These are phyloP conservation scores for Nakazawaea wyomingensis DNA, from an alignment of 805 yeast species.

Conservation along the genomic window DNA sequence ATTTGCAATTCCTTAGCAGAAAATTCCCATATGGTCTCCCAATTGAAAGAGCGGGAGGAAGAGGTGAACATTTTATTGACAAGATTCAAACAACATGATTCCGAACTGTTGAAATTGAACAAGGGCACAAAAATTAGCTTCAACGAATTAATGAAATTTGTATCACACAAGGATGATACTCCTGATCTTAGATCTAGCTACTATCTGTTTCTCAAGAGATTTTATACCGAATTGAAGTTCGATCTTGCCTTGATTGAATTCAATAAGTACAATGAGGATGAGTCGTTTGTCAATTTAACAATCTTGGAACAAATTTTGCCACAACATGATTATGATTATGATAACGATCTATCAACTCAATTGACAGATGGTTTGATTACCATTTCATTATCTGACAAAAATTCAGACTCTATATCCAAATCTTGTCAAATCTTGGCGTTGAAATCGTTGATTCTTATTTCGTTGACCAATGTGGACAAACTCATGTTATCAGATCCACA, in stretches of 20 bases:
- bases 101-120: background rate
- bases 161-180: background rate
- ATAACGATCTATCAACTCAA: background rate
- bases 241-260: background rate
- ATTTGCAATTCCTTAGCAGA: constrained; percentile 8
- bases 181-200: background rate
- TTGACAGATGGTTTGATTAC: background rate
- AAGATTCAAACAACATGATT: background rate
- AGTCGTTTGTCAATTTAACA: background rate
- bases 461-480: background rate
- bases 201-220: background rate
- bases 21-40: constrained; percentile 15
- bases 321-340: background rate
- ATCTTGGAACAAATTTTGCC: background rate
- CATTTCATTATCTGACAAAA: background rate
- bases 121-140: background rate
- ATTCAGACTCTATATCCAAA: background rate
- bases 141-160: background rate
- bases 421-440: constrained; percentile 3
- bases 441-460: constrained; percentile 3
- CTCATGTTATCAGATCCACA: background rate
- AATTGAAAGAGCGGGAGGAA: background rate
- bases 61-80: background rate
- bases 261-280: background rate
- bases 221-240: background rate